Base-by-base conservation (phyloP, 202 grass and related monocot species). In the Musa balbisiana region DNA sequence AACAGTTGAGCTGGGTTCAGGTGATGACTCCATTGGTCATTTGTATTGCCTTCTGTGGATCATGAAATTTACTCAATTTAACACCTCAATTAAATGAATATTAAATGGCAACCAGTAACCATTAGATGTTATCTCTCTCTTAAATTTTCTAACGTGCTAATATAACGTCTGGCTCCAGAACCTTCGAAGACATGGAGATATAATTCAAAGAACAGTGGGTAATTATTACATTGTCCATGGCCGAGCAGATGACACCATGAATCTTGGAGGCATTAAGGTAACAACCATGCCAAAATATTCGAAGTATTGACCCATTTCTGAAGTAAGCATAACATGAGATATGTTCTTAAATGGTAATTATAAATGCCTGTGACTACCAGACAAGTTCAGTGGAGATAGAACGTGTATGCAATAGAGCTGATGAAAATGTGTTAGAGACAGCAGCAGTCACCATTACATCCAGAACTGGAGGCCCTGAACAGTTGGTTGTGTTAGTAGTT, bases 381-480 rank as follows among this genome's bases (percentile, higher is more conserved):
- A 97, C 93, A 81, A 97, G 93, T 73, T 97, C 93, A 10, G 88
- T 97, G 69, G 93, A 97, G 83, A 97, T 97, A 27, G 93, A 97
- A 78, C 66, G 88, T 12, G 83, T 89, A 16, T 97, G 93, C 78
- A 97, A 97, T 55, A 81, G 76, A 81, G 88, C 86, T 9, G 93
- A 93, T 11, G 90, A 89, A 16, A 70, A 58, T 74, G 76, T 97
- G 73, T 66, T 97, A 64, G 93, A 97, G 84, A 97, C 93, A 69
- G 90, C 86, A 72, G 90, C 93, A 49, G 76, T 93, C 82, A 80
- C 82, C 65, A 71, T 97, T 67, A 91, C 84, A 81, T 86, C 90
- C 73, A 55, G 69, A 2, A 81, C 78, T 49, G 88, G 90, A 17
- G 93, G 93, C 33, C 93, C 93, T 25, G 93, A 97, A 78, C 88